These are phyloP conservation scores for Nigrospora oryzae DNA, from an alignment of 2,329 filamentous ascomycete genomes.

Conservation along the genomic window DNA sequence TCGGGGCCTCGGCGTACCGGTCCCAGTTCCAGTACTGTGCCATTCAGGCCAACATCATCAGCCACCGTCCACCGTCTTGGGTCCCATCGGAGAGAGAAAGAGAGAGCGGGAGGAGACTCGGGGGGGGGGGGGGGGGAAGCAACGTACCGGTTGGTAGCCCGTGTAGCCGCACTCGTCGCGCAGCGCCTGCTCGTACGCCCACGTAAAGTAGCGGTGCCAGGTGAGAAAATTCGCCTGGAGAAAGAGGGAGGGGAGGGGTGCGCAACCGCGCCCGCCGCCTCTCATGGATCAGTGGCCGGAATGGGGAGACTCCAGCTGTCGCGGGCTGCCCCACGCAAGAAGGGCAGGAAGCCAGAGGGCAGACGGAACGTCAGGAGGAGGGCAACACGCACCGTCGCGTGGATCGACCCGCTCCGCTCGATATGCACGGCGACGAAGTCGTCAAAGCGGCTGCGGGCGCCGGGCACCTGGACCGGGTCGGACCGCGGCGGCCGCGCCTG, in stretches of 20 bases:
- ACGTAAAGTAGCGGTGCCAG: conserved; percentile 23
- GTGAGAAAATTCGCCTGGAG: conserved; percentile 21
- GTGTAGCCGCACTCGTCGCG: conserved; percentile 23
- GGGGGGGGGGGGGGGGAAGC: too few species aligned
- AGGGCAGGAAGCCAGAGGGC: background rate
- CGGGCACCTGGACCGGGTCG: conserved; percentile 14
- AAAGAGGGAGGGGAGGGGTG: conserved; percentile 5
- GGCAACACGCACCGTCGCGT: conserved; percentile 14
- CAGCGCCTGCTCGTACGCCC: conserved; percentile 19
- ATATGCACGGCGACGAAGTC: conserved; percentile 16
- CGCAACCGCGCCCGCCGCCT: too few species aligned
- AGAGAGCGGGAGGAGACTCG: too few species aligned
- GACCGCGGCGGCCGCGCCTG: conserved; percentile 16
- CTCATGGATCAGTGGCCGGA: background rate
- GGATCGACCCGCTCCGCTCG: conserved; percentile 1
- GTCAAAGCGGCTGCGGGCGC: conserved; percentile 20
- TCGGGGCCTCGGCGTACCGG: conserved; percentile 35
- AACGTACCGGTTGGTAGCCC: conserved; percentile 19
- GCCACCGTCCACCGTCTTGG: background rate
- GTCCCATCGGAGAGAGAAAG: background rate
- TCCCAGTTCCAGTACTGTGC: conserved; percentile 42
- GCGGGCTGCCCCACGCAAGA: too few species aligned
- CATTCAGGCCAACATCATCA: background rate
- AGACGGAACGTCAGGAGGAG: background rate
- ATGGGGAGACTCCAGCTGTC: too few species aligned